Conservation (phyloP, 2,329 filamentous ascomycete species). For the Cladosporium sp. region DNA sequence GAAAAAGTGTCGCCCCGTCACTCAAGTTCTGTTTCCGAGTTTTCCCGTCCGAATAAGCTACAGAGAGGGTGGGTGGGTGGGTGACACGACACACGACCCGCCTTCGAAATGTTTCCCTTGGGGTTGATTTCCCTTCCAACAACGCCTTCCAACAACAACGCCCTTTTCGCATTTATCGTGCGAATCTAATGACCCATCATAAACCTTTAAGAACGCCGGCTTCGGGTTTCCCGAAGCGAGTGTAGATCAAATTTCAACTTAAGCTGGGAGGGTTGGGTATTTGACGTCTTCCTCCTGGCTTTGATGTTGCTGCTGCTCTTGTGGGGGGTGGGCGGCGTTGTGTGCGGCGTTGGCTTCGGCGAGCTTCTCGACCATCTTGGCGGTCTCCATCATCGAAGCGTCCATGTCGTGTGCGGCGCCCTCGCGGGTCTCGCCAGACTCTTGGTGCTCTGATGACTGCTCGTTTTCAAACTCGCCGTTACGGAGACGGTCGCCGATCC, state of each 20-base stretch:
- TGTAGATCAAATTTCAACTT: neutral
- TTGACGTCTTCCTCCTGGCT: conserved; percentile 5
- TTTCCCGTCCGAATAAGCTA: too few species aligned
- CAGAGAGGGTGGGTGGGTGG: too few species aligned
- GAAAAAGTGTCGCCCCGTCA: too few species aligned
- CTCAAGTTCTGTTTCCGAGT: too few species aligned
- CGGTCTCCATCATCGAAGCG: conserved; percentile 15
- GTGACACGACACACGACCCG: too few species aligned
- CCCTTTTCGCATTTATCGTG: neutral
- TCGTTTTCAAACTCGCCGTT: conserved; percentile 46
- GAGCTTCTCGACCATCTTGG: conserved; percentile 24
- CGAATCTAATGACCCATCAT: neutral
- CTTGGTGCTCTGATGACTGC: conserved; percentile 12
- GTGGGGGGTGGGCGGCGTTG: conserved; percentile 3
- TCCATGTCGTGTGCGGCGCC: conserved; percentile 16
- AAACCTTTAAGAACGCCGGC: conserved; percentile 3
- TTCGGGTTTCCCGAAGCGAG: neutral
- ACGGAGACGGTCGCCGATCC: conserved; percentile 52
- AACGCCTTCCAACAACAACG: conserved; percentile 8
- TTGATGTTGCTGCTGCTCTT: neutral
- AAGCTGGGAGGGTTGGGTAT: conserved; percentile 7
- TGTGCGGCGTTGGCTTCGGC: conserved; percentile 13
- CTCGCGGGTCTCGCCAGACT: conserved; percentile 12
- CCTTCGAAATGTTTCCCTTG: too few species aligned
- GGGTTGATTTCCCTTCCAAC: too few species aligned